A percentile compares a stretch with the other conserved stretches of the same genome.
Conservation (phyloP, 192 early-diverging fungal species). For the Backusella circina region DNA sequence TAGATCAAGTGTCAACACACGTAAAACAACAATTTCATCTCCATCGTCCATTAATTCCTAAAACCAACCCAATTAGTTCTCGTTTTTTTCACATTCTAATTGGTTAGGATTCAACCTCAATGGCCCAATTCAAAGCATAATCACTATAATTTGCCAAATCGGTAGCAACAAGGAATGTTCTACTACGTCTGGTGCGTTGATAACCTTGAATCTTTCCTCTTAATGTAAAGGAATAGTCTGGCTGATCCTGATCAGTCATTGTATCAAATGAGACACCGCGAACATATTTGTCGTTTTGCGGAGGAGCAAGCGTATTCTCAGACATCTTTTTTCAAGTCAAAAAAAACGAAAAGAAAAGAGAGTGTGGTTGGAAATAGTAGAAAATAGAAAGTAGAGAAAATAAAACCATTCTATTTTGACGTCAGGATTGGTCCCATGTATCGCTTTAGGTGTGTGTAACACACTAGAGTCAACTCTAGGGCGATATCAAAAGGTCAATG, state of each 20-base stretch:
- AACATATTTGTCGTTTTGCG: conserved; percentile 19
- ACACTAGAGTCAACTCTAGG: not conserved
- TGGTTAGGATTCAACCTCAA: conserved; percentile 23
- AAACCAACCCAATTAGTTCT: not conserved
- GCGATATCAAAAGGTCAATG: not conserved
- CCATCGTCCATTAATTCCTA: conserved; percentile 49
- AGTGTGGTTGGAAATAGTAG: not conserved
- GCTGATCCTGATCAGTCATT: conserved; percentile 35
- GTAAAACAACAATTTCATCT: conserved; percentile 40
- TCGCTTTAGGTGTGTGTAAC: not conserved
- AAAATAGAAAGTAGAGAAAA: not conserved
- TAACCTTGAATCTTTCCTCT: conserved; percentile 44
- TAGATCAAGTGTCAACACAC: conserved; percentile 28
- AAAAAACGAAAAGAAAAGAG: not conserved
- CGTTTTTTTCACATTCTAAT: not conserved
- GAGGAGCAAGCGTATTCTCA: not conserved
- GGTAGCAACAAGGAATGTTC: conserved; percentile 50
- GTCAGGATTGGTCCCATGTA: conserved; percentile 1
- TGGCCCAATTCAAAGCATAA: conserved; percentile 47
- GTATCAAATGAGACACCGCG: conserved; percentile 36
- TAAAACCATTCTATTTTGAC: not conserved
- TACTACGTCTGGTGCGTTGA: conserved; percentile 27
- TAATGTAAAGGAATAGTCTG: conserved; percentile 44
- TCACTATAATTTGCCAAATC: conserved; percentile 50
- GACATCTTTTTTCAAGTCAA: not conserved